Percentiles rank a stretch among this genome's conserved stretches.
Evolutionary conservation across 1,139 yeast genomes (phyloP).

Genomic region (Kluyveromyces sp.): DNA sequence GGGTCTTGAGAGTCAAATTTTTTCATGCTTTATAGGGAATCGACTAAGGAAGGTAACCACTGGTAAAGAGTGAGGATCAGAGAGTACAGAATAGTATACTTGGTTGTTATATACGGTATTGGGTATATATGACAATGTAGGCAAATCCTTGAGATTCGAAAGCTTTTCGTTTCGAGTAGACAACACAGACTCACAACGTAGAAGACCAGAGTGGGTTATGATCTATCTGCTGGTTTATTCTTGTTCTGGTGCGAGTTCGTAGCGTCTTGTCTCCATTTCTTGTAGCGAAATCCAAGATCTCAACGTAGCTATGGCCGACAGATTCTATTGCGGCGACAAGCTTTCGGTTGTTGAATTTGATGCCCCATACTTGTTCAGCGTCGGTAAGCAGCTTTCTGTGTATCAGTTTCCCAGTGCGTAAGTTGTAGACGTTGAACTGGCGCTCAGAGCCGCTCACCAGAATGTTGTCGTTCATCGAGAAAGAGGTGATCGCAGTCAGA

Average conservation of each 20-base stretch:
- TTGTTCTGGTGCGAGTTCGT: constrained; percentile 3
- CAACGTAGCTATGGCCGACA: constrained; percentile 62
- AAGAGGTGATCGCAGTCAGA: constrained; percentile 84
- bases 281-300: constrained; percentile 71
- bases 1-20: no score
- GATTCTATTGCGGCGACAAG: constrained; percentile 88
- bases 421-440: constrained; percentile 79
- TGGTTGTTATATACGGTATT: no score
- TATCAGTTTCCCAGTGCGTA: constrained; percentile 66
- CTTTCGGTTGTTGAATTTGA: constrained; percentile 71
- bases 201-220: constrained; percentile 5
- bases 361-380: constrained; percentile 92
- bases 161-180: no score
- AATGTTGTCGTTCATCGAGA: constrained; percentile 79
- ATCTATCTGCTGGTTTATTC: constrained; percentile 5
- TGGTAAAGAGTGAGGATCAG: no score
- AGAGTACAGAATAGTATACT: no score
- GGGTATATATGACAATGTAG: no score
- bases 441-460: constrained; percentile 85
- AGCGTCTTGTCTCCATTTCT: constrained; percentile 6
- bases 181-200: constrained; percentile 1
- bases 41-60: no score
- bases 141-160: no score
- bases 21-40: no score
- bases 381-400: constrained; percentile 65